A percentile compares a stretch with the other conserved stretches of the same genome.
These are phyloP conservation scores for Penstemon davidsonii DNA, from an alignment of 257 asterid genomes.

Conservation along the genomic window DNA sequence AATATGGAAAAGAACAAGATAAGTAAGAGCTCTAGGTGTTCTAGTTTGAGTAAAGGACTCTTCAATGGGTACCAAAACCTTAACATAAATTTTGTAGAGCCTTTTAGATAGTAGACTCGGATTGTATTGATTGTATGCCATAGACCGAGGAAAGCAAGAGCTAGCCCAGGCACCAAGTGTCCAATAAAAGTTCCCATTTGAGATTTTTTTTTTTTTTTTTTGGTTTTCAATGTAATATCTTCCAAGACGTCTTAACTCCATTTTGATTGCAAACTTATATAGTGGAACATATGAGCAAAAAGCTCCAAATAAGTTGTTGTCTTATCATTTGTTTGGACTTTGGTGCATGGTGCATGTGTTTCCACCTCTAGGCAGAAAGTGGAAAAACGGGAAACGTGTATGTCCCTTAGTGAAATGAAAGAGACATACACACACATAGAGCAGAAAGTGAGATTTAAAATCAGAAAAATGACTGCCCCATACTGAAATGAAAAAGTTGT, in stretches of 20 bases:
- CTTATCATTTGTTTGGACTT: conserved; percentile 34
- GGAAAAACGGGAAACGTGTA: background rate
- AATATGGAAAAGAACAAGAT: conserved; percentile 54
- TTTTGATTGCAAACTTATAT: conserved; percentile 37
- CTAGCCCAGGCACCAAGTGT: conserved; percentile 67
- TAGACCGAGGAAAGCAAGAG: conserved; percentile 65
- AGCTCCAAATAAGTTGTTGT: conserved; percentile 27
- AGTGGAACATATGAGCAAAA: conserved; percentile 24
- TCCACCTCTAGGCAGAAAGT: conserved; percentile 42
- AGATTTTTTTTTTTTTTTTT: conserved; percentile 18
- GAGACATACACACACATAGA: conserved; percentile 22
- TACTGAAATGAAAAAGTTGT: background rate
- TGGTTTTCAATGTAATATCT: background rate
- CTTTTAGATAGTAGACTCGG: conserved; percentile 39
- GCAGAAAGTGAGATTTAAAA: background rate
- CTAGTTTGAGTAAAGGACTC: conserved; percentile 36
- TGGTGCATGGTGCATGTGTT: conserved; percentile 77
- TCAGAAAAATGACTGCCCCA: background rate
- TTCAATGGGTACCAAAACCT: conserved; percentile 69
- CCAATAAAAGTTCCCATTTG: conserved; percentile 66
- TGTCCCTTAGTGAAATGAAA: conserved; percentile 27
- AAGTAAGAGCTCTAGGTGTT: conserved; percentile 57
- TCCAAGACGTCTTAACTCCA: conserved; percentile 20
- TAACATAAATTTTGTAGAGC: conserved; percentile 50
- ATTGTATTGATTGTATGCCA: conserved; percentile 68